Base-by-base conservation (phyloP, 352 stramenopile species). In the Phytopythium litorale region DNA sequence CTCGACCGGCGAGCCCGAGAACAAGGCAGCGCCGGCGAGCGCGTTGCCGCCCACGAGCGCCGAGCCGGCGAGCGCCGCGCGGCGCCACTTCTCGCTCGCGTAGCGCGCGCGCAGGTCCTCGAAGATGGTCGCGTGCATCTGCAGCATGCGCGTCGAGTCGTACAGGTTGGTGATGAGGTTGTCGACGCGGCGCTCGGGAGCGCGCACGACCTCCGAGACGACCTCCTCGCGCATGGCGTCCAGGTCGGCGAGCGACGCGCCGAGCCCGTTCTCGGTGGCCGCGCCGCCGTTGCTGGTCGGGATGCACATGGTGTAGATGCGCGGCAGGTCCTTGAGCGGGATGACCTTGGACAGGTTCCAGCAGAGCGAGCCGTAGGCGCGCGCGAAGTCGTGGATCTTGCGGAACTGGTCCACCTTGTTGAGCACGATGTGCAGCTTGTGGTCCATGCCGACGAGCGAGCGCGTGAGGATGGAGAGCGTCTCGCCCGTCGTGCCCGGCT, bases 251-350 rank as follows among this genome's bases (percentile, higher is more conserved):
- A 99, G 83, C 38, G 91, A 97, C 8, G 75, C 68, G 45, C 85
- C 79, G 3, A 88, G 60, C 8, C 79, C 74, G 58, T 76, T 84
- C 76, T 86, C 75, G 9, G 56, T 54, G 5, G 78, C 75, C 53
- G 77, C 76, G 25, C 72, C 76, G 46, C 73, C 74, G 35, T 72
- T 76, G 46, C 89, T 71, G 50, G 85, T 88, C 0, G 97, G 97
- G 35, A 99, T 84, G 72, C 97, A 99, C 97, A 99, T 99, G 46
- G 98, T 99, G 77, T 99, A 99, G 71, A 99, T 99, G 38, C 96
- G 89, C 30, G 98, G 98, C 56, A 99, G 76, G 77, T 99, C 98
- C 79, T 99, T 99, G 28, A 98, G 87, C 51, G 96, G 97, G 70
- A 99, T 99, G 28, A 99, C 97, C 71, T 94, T 96, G 71, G 81